Evolutionary conservation across 202 grass and related monocot species (phyloP), one percentile per base, ranked within the genome.

Genomic region (Carex sylvatica): DNA sequence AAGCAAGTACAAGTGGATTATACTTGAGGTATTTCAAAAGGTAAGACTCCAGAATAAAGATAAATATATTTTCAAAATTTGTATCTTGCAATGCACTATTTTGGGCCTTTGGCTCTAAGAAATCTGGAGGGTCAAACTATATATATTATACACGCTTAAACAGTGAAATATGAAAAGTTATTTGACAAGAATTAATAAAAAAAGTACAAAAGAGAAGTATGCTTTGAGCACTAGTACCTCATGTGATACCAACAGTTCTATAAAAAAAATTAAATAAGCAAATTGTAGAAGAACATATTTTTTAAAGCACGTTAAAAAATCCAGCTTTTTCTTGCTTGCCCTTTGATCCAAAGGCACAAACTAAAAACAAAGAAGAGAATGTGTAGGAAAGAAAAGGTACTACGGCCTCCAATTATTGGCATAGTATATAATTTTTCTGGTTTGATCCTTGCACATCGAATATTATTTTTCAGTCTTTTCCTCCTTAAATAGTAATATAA

Each of bases 151-250:
- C 40, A 74, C 9, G 47, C 71, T 30, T 13, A 74, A 4, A 16
- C 9, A 74, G 26, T 55, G 51, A 20, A 55, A 75, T 55, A 76
- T 19, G 72, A 35, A 10, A 35, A 56, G 56, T 58, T 35, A 56
- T 77, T 59, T 77, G 28, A 58, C 26, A 77, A 19, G 9, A 58
- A 77, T 33, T 58, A 31, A 77, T 77, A 52, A 54, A 74, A 52
- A 8, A 38, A 36, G 13, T 16, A 67, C 64, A 38, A 33, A 36
- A 35, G 13, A 40, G 65, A 36, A 56, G 52, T 56, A 58, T 3
- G 35, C 26, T 35, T 18, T n/a, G 47, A 58, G 73, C 52, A 77
- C 73, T 77, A 35, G 52, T 77, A 30, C 16, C 73, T 35, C 52
- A 18, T 58, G 73, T 58, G 14, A 28, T 3, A 56, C 56, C 73